Evolutionary conservation across 2,329 filamentous ascomycete species (phyloP).

Genomic region (Neonectria coccinea): DNA sequence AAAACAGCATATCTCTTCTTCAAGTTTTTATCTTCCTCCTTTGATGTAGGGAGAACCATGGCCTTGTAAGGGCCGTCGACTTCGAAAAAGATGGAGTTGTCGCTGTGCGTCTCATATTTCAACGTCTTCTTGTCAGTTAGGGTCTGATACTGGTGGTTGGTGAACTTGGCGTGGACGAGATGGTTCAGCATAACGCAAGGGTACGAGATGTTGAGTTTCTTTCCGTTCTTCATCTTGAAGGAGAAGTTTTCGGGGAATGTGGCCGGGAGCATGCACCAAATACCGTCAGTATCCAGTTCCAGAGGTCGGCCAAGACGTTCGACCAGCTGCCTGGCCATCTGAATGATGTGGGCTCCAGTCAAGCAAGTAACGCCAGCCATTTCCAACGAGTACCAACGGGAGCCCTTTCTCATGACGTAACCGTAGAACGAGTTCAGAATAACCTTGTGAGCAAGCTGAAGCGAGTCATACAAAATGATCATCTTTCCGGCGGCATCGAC

Average conservation of each 20-base stretch:
- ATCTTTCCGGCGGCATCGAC: constrained; percentile 98
- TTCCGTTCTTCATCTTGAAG: constrained; percentile 94
- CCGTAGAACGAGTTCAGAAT: constrained; percentile 99
- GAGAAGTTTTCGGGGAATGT: constrained; percentile 97
- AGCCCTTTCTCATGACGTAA: constrained; percentile 99
- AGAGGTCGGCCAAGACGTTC: constrained; percentile 92
- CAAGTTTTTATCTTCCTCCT: constrained; percentile 99
- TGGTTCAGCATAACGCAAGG: constrained; percentile 99
- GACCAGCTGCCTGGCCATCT: constrained; percentile 92
- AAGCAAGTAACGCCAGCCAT: constrained; percentile 99
- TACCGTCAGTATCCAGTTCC: constrained; percentile 97
- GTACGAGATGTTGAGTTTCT: constrained; percentile 96
- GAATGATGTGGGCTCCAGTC: constrained; percentile 96
- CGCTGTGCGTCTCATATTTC: constrained; percentile 96
- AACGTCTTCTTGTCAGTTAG: constrained; percentile 82
- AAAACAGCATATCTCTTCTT: constrained; percentile 99
- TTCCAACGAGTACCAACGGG: constrained; percentile 98
- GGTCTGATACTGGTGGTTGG: constrained; percentile 97
- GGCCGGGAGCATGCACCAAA: constrained; percentile 98
- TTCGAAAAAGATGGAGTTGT: constrained; percentile 99
- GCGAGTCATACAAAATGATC: constrained; percentile 94
- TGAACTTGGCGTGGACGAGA: constrained; percentile 92
- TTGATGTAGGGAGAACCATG: constrained; percentile 97
- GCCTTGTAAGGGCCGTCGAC: constrained; percentile 97
- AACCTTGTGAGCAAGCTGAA: constrained; percentile 98